These are phyloP conservation scores for Fraxinus excelsior DNA, from an alignment of 257 asterid genomes.

Conservation along the genomic window DNA sequence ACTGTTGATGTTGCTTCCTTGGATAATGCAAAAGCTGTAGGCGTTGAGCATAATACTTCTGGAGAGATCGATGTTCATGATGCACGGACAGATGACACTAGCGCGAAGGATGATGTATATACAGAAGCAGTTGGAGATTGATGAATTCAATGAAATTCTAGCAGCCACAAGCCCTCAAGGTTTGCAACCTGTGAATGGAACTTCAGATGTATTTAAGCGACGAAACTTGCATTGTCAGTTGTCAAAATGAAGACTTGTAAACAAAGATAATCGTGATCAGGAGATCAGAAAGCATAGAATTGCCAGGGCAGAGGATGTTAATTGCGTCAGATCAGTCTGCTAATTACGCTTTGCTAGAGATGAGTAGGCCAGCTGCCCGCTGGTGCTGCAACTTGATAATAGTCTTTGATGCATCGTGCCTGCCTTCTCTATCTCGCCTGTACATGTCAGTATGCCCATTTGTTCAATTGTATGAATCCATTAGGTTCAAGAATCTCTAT, in stretches of 20 bases:
- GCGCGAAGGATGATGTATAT: not conserved
- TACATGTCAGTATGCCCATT: slow-evolving; percentile 1
- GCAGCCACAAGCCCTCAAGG: not conserved
- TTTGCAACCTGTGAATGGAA: not conserved
- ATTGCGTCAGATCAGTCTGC: not conserved
- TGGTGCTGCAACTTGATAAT: not conserved
- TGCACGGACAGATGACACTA: not conserved
- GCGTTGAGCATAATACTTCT: not conserved
- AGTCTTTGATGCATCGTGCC: not conserved
- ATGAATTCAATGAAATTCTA: slow-evolving; percentile 1
- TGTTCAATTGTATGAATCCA: not conserved
- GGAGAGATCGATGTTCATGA: not conserved
- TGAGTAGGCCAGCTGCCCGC: not conserved
- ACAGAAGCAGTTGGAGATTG: slow-evolving; percentile 5
- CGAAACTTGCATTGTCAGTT: not conserved
- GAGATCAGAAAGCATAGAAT: slow-evolving; percentile 9
- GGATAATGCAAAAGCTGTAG: not conserved
- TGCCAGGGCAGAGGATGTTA: not conserved
- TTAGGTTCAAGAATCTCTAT: not conserved
- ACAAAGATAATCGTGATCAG: not conserved
- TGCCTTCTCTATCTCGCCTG: not conserved
- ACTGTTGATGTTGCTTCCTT: slow-evolving; percentile 10
- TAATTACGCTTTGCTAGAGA: not conserved
- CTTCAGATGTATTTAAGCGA: not conserved
- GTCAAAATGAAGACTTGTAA: not conserved